Evolutionary conservation across 164 flowering plant species (phyloP), one percentile per base, ranked within the genome.

Genomic region (Vitis cinerea): DNA sequence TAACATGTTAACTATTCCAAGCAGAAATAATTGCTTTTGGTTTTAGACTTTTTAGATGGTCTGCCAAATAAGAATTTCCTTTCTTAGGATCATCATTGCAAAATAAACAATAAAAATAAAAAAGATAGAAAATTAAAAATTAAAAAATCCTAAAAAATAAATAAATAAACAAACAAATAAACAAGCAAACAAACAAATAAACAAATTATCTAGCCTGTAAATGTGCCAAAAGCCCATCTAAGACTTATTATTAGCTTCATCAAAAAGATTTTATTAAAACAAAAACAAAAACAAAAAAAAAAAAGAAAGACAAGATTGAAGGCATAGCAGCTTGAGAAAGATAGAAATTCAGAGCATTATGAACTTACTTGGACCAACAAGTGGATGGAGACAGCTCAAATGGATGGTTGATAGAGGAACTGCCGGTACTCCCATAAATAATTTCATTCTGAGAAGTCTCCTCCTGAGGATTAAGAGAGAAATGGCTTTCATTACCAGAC

Each of bases 281-380:
- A 19, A 19, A 19, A 19, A 19, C 23, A 56, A 9, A 9, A 56
- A 12, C 59, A 60, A 10, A 30, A 2, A 60, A 2, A 9, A 14
- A 3, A 29, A 9, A 14, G 0, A 29, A 31, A 30, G 12, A n/a
- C 14, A 59, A n/a, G 3, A 66, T 15, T 54, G 31, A 49, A 15
- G 27, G 10, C 12, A 15, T 51, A 44, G 17, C 48, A 47, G 10
- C 47, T 17, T 58, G 55, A 8, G 11, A 73, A 8, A 62, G 17
- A 66, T 3, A 63, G 5, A 64, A 27, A n/a, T n/a, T 64, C n/a
- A 37, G 50, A 10, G 17, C 54, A 19, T 23, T n/a, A 27, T 51
- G 64, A 8, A 78, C 97, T 89, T 78, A 94, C 97, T 86, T 88
- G 85, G 91, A 71, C 92, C 90, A 89, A 77, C 73, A 56, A 83